Percentiles rank a stretch among this genome's conserved stretches.
Conservation (phyloP, 495 filamentous ascomycete genomes). For the Penicillium steckii region DNA sequence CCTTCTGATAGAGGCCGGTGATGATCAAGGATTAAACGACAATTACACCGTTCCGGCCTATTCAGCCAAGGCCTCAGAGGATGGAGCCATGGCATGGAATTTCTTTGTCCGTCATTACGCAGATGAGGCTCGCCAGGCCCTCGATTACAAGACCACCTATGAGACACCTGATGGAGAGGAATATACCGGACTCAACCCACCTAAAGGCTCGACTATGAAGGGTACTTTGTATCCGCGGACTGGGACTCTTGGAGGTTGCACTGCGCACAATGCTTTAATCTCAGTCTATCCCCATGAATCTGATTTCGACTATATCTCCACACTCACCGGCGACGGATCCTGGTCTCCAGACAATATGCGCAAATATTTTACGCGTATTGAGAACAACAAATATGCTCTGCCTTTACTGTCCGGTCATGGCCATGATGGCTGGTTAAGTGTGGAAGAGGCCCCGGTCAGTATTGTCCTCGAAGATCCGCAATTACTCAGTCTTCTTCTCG, state of each 20-base stretch:
- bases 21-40: conserved; percentile 50
- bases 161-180: conserved; percentile 35
- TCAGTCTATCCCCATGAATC: conserved; percentile 37
- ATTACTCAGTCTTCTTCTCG: conserved; percentile 47
- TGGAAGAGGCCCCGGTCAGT: conserved; percentile 44
- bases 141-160: conserved; percentile 46
- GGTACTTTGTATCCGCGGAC: conserved; percentile 49
- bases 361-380: conserved; percentile 44
- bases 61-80: conserved; percentile 36
- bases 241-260: conserved; percentile 47
- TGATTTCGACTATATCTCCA: conserved; percentile 49
- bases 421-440: conserved; percentile 56
- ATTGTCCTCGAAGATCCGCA: conserved; percentile 52
- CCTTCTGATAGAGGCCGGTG: conserved; percentile 63
- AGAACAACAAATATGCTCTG: conserved; percentile 53
- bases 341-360: conserved; percentile 46
- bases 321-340: conserved; percentile 40
- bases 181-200: conserved; percentile 40
- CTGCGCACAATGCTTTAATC: conserved; percentile 48
- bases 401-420: conserved; percentile 50
- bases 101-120: conserved; percentile 49
- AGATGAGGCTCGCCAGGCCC: conserved; percentile 35
- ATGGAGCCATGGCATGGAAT: conserved; percentile 41
- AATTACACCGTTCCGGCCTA: conserved; percentile 42
- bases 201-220: conserved; percentile 34